Base-by-base conservation (phyloP, 257 asterid species). In the Lithospermum erythrorhizon region DNA sequence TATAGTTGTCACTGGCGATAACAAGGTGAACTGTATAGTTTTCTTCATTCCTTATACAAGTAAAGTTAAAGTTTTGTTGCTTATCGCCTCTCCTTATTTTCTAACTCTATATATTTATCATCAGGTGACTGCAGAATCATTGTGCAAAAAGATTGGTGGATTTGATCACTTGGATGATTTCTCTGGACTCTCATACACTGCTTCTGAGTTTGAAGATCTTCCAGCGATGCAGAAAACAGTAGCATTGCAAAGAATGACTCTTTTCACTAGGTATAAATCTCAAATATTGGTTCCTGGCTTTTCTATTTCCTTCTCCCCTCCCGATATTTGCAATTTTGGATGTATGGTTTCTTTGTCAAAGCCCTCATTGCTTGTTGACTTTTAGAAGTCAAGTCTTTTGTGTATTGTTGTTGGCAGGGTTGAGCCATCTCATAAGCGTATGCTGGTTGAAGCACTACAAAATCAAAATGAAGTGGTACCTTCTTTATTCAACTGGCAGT, bases 391-490 rank as follows among this genome's bases (percentile, higher is more conserved):
- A 22, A 9, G 21, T n/a, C 29, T 29, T 27, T 18, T 57, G 65
- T 62, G 59, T 70, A 54, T 35, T 67, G 58, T 41, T 45, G 70
- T 60, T 78, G 54, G 54, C 65, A 91, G 98, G 95, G 98, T 93
- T 60, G 98, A 93, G 73, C 98, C 98, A 69, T 89, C 97, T 78
- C 98, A 93, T 79, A 93, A 93, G 77, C 83, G 94, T 83, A 89
- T 89, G 91, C 96, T 93, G 61, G 98, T 93, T 74, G 97, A 93
- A 75, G 95, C 98, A 63, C 79, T 93, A 68, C 97, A 89, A 66
- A 80, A 84, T 70, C 98, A 93, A 75, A 89, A 83, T 81, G 98
- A 93, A 79, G 98, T 89, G 95, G 97, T 91, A 82, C 64, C 66
- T 57, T 59, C 56, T 56, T 66, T 72, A 64, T 72, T 47, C 58